Evolutionary conservation across 768 basidiomycete genomes (phyloP), one percentile per base, ranked within the genome.

Genomic region (Sistotremastrum suecicum): DNA sequence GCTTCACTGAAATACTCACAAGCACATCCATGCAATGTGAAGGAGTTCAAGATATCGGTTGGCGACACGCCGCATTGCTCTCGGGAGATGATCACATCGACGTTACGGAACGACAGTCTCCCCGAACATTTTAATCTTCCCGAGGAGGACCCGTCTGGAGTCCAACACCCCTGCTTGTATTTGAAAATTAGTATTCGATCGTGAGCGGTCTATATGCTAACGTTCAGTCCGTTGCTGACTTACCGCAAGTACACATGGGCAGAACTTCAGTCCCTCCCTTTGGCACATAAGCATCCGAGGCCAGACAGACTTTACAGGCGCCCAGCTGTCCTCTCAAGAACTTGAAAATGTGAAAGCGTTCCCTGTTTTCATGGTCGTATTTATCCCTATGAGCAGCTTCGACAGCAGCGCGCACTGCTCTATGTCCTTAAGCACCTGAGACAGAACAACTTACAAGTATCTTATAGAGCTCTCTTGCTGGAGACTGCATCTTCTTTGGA

Each of bases 21-120:
- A 87, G 84, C 72, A 12, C 84, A 87, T 60, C 83, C 83, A 33
- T 88, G 86, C 56, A 86, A 86, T 54, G 78, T 83, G 78, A 84
- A 83, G 56, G 82, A 86, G 46, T 82, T 88, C 66, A 80, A 78
- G 57, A 56, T 87, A 7, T 77, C 73, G 48, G 72, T 78, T 12
- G 86, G 84, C 5, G 61, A 71, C 36, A 68, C 71, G 28, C 69
- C 74, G 48, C 77, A 83, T 52, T 71, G 74, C 54, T 72, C 88
- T 74, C 73, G 66, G 2, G 76, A 86, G 55, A 73, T 82, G 34
- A 63, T 87, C 7, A 75, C 76, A 42, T 59, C 74, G 0, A 64
- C 67, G 2, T 70, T 87, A 46, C 78, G 77, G 59, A 84, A 88
- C 52, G 80, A 85, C 50, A 47, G 64, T 2, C 59, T 68, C 3